phyloP scores from a whole-genome alignment of 164 flowering plant species.

The Sextonia rubra region DNA sequence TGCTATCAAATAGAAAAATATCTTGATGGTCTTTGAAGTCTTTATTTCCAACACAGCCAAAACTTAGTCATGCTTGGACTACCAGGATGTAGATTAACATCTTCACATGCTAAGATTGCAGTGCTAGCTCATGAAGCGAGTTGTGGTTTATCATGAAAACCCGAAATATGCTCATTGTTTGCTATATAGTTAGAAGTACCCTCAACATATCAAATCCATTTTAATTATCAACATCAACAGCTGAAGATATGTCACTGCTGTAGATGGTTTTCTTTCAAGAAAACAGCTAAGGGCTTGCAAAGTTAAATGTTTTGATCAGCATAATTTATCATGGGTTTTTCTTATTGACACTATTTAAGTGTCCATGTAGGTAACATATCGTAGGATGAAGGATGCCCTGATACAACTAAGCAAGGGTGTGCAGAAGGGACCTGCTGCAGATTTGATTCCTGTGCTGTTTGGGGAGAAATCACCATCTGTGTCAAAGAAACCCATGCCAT shows the following conservation, averaged over 20 bases:
- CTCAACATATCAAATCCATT: neutral
- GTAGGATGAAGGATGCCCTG: slow-evolving; percentile 90
- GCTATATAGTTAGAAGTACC: neutral
- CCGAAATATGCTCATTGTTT: neutral
- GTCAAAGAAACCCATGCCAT: slow-evolving; percentile 57
- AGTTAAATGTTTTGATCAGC: neutral
- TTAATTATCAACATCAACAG: neutral
- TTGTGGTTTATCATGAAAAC: neutral
- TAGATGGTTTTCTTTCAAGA: no score
- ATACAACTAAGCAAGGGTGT: slow-evolving; percentile 89
- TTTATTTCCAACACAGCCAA: neutral
- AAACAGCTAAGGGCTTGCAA: neutral
- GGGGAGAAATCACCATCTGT: slow-evolving; percentile 71
- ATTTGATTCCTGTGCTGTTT: slow-evolving; percentile 84
- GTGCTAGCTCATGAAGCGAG: neutral
- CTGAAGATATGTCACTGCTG: neutral
- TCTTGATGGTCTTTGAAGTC: neutral
- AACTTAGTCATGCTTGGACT: neutral
- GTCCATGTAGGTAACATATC: slow-evolving; percentile 75
- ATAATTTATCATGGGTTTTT: neutral
- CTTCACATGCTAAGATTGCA: neutral
- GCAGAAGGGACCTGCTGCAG: slow-evolving; percentile 87
- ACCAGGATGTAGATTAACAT: neutral
- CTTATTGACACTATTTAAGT: neutral
- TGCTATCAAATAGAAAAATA: no score